Percentiles rank a stretch among this genome's conserved stretches.
Evolutionary conservation across 331 rosid genomes (phyloP).

Genomic region (Ulmus americana): DNA sequence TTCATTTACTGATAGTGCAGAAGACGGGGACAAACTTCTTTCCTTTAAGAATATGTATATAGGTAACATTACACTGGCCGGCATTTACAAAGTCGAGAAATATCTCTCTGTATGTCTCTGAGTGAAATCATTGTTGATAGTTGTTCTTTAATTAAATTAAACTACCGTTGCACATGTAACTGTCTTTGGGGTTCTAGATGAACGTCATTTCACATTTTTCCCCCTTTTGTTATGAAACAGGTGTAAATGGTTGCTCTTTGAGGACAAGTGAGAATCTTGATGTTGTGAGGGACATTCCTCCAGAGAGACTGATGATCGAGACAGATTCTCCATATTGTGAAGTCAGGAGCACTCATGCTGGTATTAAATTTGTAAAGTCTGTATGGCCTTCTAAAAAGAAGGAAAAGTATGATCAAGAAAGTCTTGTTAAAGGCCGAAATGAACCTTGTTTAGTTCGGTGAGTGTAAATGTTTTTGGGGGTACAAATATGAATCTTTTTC

Average conservation of each 20-base stretch:
- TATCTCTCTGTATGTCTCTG: not conserved
- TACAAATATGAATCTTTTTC: not conserved
- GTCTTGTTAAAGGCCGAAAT: conserved; percentile 78
- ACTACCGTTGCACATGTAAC: not conserved
- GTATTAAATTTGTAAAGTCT: conserved; percentile 72
- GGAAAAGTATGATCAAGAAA: conserved; percentile 71
- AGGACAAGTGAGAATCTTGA: conserved; percentile 72
- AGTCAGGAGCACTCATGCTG: conserved; percentile 83
- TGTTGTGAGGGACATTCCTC: conserved; percentile 68
- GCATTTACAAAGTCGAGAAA: not conserved
- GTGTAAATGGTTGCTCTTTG: conserved; percentile 85
- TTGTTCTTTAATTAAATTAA: not conserved
- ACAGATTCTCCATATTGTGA: conserved; percentile 96
- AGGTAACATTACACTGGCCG: conserved; percentile 37
- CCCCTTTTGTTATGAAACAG: conserved; percentile 33
- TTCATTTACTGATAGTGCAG: conserved; percentile 85
- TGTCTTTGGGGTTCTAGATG: not conserved
- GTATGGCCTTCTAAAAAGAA: conserved; percentile 85
- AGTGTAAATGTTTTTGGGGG: conserved; percentile 3
- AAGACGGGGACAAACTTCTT: conserved; percentile 74
- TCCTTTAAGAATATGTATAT: conserved; percentile 64
- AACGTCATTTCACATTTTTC: not conserved
- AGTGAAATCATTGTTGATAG: too few relatives aligned
- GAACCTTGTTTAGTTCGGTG: conserved; percentile 92
- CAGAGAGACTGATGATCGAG: conserved; percentile 86